phyloP scores from a whole-genome alignment of 495 filamentous ascomycete genomes.

The Trichoderma parareesei region DNA sequence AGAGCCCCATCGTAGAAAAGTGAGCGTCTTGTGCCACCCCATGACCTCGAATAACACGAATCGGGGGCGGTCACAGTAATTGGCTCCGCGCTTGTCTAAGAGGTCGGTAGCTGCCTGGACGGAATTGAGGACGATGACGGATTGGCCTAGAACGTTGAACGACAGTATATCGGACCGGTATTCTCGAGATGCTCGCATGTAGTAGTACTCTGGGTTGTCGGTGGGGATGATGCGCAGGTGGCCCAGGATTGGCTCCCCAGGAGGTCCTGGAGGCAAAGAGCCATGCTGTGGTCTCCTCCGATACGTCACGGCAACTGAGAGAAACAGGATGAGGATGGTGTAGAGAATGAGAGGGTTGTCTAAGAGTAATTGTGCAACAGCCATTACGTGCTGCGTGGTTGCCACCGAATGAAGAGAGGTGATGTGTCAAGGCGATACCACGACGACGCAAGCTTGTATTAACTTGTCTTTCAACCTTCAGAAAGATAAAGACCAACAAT shows the following conservation, averaged over 20 bases:
- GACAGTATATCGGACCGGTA: slow-evolving; percentile 22
- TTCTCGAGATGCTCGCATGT: slow-evolving; percentile 21
- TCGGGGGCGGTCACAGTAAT: slow-evolving; percentile 29
- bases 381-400: not conserved
- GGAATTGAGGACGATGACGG: slow-evolving; percentile 28
- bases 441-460: too few species aligned
- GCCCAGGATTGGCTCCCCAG: slow-evolving; percentile 26
- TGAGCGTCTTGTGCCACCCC: slow-evolving; percentile 29
- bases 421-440: too few species aligned
- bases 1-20: slow-evolving; percentile 30
- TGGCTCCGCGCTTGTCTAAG: slow-evolving; percentile 30
- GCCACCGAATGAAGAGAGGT: too few species aligned
- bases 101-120: slow-evolving; percentile 27
- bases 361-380: not conserved
- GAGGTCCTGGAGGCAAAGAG: slow-evolving; percentile 26
- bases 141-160: slow-evolving; percentile 26
- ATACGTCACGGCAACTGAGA: not conserved
- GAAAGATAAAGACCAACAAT: too few species aligned
- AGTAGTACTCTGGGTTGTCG: slow-evolving; percentile 24
- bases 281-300: not conserved
- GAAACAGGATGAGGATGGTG: not conserved
- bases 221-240: slow-evolving; percentile 25
- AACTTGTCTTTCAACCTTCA: too few species aligned
- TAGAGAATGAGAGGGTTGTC: not conserved
- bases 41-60: slow-evolving; percentile 35